phyloP scores from a whole-genome alignment of 2,329 filamentous ascomycete genomes.

The Ascochyta pisi region DNA sequence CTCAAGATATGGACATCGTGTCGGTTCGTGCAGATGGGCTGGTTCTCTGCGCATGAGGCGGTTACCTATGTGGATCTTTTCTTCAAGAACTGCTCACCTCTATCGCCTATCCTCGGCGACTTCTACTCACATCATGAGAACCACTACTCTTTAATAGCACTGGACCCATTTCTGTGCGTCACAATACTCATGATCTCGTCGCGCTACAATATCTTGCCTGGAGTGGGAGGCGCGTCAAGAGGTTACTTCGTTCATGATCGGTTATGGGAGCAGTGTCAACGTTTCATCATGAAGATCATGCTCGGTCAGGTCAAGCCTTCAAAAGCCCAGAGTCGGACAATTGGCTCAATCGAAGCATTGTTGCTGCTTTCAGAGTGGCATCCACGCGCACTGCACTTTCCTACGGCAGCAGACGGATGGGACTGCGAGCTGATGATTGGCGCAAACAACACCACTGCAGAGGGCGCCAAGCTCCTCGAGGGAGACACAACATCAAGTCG shows the following conservation, averaged over 20 bases:
- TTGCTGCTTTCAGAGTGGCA: slow-evolving; percentile 65
- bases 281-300: slow-evolving; percentile 61
- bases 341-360: slow-evolving; percentile 62
- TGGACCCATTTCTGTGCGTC: slow-evolving; percentile 61
- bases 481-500: slow-evolving; percentile 49
- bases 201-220: slow-evolving; percentile 54
- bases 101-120: slow-evolving; percentile 60
- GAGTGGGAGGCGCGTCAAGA: slow-evolving; percentile 53
- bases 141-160: slow-evolving; percentile 57
- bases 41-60: slow-evolving; percentile 62
- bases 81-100: slow-evolving; percentile 58
- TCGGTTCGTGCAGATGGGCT: slow-evolving; percentile 63
- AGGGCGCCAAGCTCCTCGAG: slow-evolving; percentile 43
- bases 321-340: slow-evolving; percentile 57
- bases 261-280: slow-evolving; percentile 62
- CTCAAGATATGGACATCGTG: slow-evolving; percentile 57
- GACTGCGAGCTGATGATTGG: slow-evolving; percentile 60
- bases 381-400: slow-evolving; percentile 61
- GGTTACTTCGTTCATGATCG: slow-evolving; percentile 62
- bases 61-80: slow-evolving; percentile 61
- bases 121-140: slow-evolving; percentile 59
- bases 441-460: slow-evolving; percentile 49
- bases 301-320: slow-evolving; percentile 62
- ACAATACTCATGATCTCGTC: slow-evolving; percentile 64
- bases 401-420: slow-evolving; percentile 62